These are phyloP conservation scores for Annona cherimola DNA, from an alignment of 164 flowering plant genomes.

Conservation along the genomic window DNA sequence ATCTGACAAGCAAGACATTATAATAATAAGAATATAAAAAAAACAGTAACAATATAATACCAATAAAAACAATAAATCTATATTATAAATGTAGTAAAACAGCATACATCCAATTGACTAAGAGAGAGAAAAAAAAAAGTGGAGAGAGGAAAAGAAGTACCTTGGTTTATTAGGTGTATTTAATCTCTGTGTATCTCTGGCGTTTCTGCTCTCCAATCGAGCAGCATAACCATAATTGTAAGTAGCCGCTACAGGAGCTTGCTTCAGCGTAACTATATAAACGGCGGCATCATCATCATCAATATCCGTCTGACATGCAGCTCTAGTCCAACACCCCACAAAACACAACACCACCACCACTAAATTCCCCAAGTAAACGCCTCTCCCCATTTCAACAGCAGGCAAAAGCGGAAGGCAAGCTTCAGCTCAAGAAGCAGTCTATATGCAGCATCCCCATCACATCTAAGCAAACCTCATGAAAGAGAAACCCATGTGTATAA, in stretches of 20 bases:
- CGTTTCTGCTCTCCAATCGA: slow-evolving; percentile 15
- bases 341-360: slow-evolving; percentile 22
- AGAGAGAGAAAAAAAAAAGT: background rate
- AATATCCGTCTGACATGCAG: slow-evolving; percentile 26
- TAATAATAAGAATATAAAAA: too few relatives aligned
- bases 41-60: background rate
- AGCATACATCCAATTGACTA: too few relatives aligned
- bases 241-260: slow-evolving; percentile 44
- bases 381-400: slow-evolving; percentile 24
- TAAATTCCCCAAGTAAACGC: slow-evolving; percentile 29
- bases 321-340: slow-evolving; percentile 29
- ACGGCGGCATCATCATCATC: slow-evolving; percentile 40
- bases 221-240: slow-evolving; percentile 20
- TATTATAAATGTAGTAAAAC: background rate
- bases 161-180: slow-evolving; percentile 30
- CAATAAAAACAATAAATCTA: background rate
- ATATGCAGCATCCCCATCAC: background rate
- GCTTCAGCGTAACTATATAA: slow-evolving; percentile 72
- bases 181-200: slow-evolving; percentile 22
- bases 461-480: background rate
- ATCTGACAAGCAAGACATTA: background rate
- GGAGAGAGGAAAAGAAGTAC: slow-evolving; percentile 21
- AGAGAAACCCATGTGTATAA: background rate
- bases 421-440: background rate
- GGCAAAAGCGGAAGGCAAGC: background rate